Base-by-base conservation (phyloP, 805 yeast genomes). In the Brettanomyces custersianus region DNA sequence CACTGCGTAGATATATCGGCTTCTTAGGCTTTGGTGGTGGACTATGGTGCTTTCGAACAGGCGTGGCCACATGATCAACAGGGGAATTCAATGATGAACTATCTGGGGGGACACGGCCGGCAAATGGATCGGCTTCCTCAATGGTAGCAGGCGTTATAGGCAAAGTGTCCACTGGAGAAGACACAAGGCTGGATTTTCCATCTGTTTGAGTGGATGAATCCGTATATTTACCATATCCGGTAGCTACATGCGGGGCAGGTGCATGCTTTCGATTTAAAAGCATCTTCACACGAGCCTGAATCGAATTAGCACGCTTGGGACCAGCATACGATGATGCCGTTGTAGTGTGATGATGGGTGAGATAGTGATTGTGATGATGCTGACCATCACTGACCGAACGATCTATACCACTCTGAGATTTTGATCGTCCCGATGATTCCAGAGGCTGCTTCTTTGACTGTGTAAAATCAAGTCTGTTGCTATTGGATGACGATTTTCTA, bases 171-270 rank as follows among this genome's bases (percentile, higher is more conserved):
- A 25, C 17, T 6, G 17, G 17, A 25, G 8, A n/a, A 8, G 6
- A 7, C 28, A 25, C 28, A 12, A 22, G 25, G n/a, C 28, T 25
- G n/a, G n/a, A n/a, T 17, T 12, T 22, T 22, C 25, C 9, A 22
- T 26, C 20, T 7, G 22, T 4, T n/a, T 12, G 12, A 7, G 22
- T 29, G 6, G 44, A 43, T 10, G 33, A 22, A 33, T 69, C 79
- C 0, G 88, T 77, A 51, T 70, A 83, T 51, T 74, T 74, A 6
- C 95, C 95, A 55, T 87, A 86, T 0, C 95, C 95, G 4, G 66
- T 56, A 0, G 95, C 95, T 0, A 90, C 77, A 13, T 59, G 52
- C 0, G 70, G 60, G 3, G 71, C 70, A 10, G 72, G 70, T 4
- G 70, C 59, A 35, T 56, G 55, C 41, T 53, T 56, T 45, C 65